Percentiles rank a stretch among this genome's conserved stretches.
Conservation (phyloP, 805 yeast genomes). For the Zygotorulaspora chibaensis region DNA sequence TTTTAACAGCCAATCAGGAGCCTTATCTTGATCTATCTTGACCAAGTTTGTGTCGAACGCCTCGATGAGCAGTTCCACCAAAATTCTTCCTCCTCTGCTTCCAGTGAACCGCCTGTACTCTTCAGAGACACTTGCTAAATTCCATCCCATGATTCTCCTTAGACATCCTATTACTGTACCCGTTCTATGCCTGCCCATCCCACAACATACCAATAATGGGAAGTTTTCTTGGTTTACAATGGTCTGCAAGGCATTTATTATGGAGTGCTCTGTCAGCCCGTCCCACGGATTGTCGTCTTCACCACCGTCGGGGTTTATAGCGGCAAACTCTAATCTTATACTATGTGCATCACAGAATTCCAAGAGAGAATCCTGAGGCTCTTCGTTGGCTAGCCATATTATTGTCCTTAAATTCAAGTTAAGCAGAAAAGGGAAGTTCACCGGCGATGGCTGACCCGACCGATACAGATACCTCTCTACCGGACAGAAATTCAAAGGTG, state of each 20-base stretch:
- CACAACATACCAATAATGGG: conserved; percentile 90
- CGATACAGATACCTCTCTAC: conserved; percentile 84
- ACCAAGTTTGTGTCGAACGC: conserved; percentile 35
- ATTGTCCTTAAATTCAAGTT: conserved; percentile 73
- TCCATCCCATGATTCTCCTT: conserved; percentile 94
- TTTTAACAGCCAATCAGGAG: conserved; percentile 33
- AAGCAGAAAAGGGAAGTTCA: conserved; percentile 79
- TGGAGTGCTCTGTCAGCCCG: conserved; percentile 78
- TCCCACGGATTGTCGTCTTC: conserved; percentile 88
- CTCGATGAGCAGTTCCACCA: conserved; percentile 87
- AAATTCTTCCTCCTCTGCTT: conserved; percentile 82
- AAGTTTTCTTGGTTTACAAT: conserved; percentile 69
- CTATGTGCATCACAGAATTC: conserved; percentile 72
- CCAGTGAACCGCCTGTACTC: conserved; percentile 95
- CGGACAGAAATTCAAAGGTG: conserved; percentile 93
- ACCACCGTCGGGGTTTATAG: conserved; percentile 72
- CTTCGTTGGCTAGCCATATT: conserved; percentile 93
- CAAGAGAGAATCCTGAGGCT: conserved; percentile 83
- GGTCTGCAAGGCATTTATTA: conserved; percentile 70
- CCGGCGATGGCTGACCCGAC: conserved; percentile 92
- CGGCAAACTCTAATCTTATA: conserved; percentile 77
- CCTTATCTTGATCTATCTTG: conserved; percentile 27
- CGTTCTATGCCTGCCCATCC: conserved; percentile 97
- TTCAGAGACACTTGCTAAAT: conserved; percentile 85
- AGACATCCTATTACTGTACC: conserved; percentile 96